These are phyloP conservation scores for Pleurotus tuber-regium DNA, from an alignment of 768 basidiomycete species.

Conservation along the genomic window DNA sequence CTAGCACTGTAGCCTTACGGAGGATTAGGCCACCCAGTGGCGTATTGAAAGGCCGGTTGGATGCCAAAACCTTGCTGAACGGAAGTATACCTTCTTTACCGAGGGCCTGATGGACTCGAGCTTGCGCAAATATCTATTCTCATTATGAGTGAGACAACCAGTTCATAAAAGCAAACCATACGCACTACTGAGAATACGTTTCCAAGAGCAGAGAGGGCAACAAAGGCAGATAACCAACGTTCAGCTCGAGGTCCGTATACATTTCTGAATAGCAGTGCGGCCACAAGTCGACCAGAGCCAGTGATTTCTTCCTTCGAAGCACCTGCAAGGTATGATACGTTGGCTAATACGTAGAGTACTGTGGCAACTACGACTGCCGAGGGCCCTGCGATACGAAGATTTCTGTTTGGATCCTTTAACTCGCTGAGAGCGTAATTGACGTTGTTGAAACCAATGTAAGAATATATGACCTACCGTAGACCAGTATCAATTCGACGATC, in stretches of 20 bases:
- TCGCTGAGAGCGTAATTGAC: slow-evolving; percentile 69
- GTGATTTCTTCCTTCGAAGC: slow-evolving; percentile 65
- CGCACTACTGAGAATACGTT: slow-evolving; percentile 51
- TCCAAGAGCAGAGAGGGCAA: slow-evolving; percentile 58
- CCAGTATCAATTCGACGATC: no score
- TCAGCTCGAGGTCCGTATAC: slow-evolving; percentile 57
- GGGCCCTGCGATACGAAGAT: slow-evolving; percentile 63
- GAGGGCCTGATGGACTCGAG: slow-evolving; percentile 57
- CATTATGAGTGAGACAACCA: slow-evolving; percentile 13
- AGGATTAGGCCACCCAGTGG: slow-evolving; percentile 56
- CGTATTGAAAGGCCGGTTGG: slow-evolving; percentile 58
- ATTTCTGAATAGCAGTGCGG: slow-evolving; percentile 65
- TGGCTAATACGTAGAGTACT: slow-evolving; percentile 56
- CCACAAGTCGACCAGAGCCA: slow-evolving; percentile 55
- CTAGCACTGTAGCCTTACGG: slow-evolving; percentile 35
- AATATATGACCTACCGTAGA: slow-evolving; percentile 41
- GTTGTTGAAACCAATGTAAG: slow-evolving; percentile 62
- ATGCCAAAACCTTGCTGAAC: slow-evolving; percentile 57
- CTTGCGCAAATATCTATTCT: slow-evolving; percentile 26
- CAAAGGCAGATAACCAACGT: slow-evolving; percentile 32
- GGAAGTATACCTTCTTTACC: slow-evolving; percentile 64
- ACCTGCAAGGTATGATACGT: slow-evolving; percentile 68
- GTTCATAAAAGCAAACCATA: slow-evolving; percentile 14
- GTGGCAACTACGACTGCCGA: slow-evolving; percentile 56
- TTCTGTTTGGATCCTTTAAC: slow-evolving; percentile 57